These are phyloP conservation scores for Suhomyces kunorum DNA, from an alignment of 1,139 yeast genomes.

Conservation along the genomic window DNA sequence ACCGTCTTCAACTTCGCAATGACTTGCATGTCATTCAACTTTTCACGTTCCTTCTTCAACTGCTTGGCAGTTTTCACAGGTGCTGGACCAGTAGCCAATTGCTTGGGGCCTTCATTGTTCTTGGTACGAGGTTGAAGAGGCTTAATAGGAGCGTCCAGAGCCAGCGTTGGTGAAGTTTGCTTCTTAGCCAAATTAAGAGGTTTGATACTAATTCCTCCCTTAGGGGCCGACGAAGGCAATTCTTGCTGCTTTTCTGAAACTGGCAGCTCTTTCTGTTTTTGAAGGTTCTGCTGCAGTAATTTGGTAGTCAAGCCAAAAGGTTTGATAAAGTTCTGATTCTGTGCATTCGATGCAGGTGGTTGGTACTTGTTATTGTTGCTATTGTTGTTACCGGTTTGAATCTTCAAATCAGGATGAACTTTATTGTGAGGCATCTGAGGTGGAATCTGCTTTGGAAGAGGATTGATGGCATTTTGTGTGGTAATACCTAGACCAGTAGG, in stretches of 20 bases:
- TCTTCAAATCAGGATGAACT: conserved; percentile 37
- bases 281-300: conserved; percentile 12
- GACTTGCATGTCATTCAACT: conserved; percentile 82
- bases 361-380: conserved; percentile 17
- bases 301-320: conserved; percentile 17
- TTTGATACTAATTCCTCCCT: conserved; percentile 13
- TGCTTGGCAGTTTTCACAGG: conserved; percentile 43
- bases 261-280: conserved; percentile 8
- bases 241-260: conserved; percentile 7
- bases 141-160: conserved; percentile 20
- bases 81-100: conserved; percentile 17
- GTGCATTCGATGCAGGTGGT: conserved; percentile 14
- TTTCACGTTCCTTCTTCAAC: conserved; percentile 62
- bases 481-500: conserved; percentile 30
- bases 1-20: conserved; percentile 83
- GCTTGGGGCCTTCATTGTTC: conserved; percentile 10
- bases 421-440: conserved; percentile 34
- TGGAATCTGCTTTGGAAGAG: conserved; percentile 33
- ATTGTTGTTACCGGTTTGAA: conserved; percentile 23
- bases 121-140: conserved; percentile 25
- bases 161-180: conserved; percentile 4
- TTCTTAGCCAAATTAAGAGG: conserved; percentile 8
- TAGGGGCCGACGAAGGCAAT: conserved; percentile 6
- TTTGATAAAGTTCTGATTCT: conserved; percentile 16
- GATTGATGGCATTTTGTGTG: conserved; percentile 8